Evolutionary conservation across 1,284 basidiomycete genomes (phyloP).

Genomic region (Apiotrichum akiyoshidainum): DNA sequence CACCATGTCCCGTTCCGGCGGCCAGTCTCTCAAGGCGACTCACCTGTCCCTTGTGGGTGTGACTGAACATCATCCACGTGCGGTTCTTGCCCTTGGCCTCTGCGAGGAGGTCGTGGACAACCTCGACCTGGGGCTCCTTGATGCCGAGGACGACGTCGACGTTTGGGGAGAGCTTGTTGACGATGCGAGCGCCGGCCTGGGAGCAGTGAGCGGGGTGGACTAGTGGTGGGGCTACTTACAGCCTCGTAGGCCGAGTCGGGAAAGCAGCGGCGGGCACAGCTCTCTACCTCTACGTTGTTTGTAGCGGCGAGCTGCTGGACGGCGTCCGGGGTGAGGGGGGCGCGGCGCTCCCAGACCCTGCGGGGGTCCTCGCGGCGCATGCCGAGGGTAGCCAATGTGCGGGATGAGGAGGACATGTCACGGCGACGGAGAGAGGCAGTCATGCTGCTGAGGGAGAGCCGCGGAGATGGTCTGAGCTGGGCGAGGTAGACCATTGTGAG

Average conservation of each 20-base stretch:
- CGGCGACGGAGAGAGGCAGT: not conserved
- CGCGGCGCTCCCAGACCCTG: conserved; percentile 82
- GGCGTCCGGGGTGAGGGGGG: conserved; percentile 71
- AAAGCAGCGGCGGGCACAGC: conserved; percentile 69
- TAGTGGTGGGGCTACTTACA: conserved; percentile 54
- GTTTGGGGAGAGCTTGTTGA: conserved; percentile 56
- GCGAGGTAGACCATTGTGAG: conserved; percentile 6
- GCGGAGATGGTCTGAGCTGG: conserved; percentile 1
- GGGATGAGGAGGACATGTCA: not conserved
- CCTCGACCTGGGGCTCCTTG: conserved; percentile 72
- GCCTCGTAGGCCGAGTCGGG: conserved; percentile 61
- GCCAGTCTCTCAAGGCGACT: conserved; percentile 7
- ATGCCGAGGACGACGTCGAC: conserved; percentile 79
- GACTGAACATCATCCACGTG: conserved; percentile 73
- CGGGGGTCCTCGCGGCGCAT: conserved; percentile 73
- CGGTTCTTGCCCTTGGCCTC: conserved; percentile 30
- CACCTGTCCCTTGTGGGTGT: conserved; percentile 68
- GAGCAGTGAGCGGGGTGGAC: conserved; percentile 3
- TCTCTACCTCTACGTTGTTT: conserved; percentile 50
- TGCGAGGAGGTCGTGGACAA: conserved; percentile 52
- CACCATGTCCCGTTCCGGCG: not conserved
- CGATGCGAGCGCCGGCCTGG: conserved; percentile 71
- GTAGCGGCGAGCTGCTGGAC: conserved; percentile 57
- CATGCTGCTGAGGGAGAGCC: not conserved
- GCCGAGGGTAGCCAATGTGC: conserved; percentile 55